Evolutionary conservation across 768 basidiomycete genomes (phyloP), one percentile per base, ranked within the genome.

Genomic region (Lactarius psammicola): DNA sequence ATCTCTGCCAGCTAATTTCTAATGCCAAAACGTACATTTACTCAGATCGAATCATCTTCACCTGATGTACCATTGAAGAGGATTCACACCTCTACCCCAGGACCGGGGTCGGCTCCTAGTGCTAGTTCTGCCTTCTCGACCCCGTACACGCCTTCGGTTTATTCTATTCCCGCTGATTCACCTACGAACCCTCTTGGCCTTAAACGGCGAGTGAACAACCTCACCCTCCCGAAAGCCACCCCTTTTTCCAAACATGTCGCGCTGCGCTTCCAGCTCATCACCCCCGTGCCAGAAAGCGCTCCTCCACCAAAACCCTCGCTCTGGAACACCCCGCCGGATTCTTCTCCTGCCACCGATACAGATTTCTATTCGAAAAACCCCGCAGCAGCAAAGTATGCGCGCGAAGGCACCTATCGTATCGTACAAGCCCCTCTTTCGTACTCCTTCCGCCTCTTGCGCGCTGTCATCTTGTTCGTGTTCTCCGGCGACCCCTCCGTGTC

Each of bases 371-470:
- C 49, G 5, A 57, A 57, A 56, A 66, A 66, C 20, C 60, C 44
- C 1, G 2, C 9, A 1, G 60, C 65, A 1, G 20, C 51, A 1
- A 23, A 59, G 26, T 66, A 67, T 38, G 68, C 73, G 20, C 74
- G 77, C 61, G 83, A 86, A 5, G 84, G 85, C 6, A 80, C 87
- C 3, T 84, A 85, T 71, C 82, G 89, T 60, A 76, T 90, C 60
- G 84, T 85, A 5, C 88, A 89, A 68, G 87, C 89, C 9, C 89
- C 89, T 0, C 76, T 85, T 31, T 88, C 81, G 72, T 90, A 89
- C 72, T 87, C 86, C 0, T 86, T 92, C 68, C 77, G 81, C 0
- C 88, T 88, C 70, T 77, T 92, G 5, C 83, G 84, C 46, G 81
- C 80, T 55, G 80, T 92, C 56, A 79, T 90, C 33, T 76, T 81